A percentile compares a stretch with the other conserved stretches of the same genome.
These are phyloP conservation scores for Monilinia vaccinii-corymbosi DNA, from an alignment of 2,329 filamentous ascomycete species.

Conservation along the genomic window DNA sequence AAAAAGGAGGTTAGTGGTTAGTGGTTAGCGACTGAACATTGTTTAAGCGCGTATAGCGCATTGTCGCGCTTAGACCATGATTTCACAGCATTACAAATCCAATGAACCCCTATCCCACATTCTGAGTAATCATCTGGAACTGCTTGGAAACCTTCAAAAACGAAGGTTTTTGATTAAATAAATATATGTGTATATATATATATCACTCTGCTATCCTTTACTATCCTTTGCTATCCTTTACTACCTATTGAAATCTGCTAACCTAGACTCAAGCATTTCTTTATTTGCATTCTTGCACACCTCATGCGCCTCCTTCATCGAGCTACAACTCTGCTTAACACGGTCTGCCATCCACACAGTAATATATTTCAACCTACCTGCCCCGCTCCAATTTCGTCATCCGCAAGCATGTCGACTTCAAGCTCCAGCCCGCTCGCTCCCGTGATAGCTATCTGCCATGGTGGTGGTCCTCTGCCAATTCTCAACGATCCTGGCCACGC, in stretches of 20 bases:
- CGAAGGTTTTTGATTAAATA: not conserved
- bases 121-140: not conserved
- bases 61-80: not conserved
- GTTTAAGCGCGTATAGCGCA: not conserved
- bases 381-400: not conserved
- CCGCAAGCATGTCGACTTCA: not conserved
- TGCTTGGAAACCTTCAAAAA: not conserved
- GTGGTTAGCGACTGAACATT: not conserved
- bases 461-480: constrained; percentile 45
- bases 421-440: constrained; percentile 9
- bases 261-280: not conserved
- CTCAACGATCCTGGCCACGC: constrained; percentile 45
- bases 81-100: constrained; percentile 6
- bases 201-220: not conserved
- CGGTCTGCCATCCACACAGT: constrained; percentile 4
- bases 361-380: constrained; percentile 3
- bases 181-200: not conserved
- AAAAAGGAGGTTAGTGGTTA: too few species aligned
- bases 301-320: not conserved
- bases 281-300: too few species aligned
- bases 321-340: not conserved
- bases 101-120: not conserved
- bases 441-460: constrained; percentile 21
- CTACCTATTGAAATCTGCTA: not conserved
- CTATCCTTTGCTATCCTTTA: too few species aligned